Percentiles rank a stretch among this genome's conserved stretches.
phyloP scores from a whole-genome alignment of 2,329 filamentous ascomycete species.

The Aquanectria penicillioides region DNA sequence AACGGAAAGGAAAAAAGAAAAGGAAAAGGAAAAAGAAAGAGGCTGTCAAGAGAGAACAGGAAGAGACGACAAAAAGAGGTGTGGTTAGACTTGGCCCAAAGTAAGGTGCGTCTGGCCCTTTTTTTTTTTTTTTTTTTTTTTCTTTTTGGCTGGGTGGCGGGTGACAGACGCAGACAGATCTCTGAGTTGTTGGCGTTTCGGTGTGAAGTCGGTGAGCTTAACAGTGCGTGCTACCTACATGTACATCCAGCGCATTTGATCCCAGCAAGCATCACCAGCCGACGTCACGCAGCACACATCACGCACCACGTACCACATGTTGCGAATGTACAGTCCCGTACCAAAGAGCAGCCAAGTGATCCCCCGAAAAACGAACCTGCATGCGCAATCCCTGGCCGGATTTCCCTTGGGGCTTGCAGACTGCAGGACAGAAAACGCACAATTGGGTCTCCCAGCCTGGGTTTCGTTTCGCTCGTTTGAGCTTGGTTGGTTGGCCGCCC shows the following conservation, averaged over 20 bases:
- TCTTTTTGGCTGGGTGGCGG: slow-evolving; percentile 15
- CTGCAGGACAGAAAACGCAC: not conserved
- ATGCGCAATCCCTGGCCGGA: not conserved
- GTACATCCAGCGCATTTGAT: slow-evolving; percentile 14
- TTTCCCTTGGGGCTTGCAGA: slow-evolving; percentile 4
- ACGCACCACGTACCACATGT: slow-evolving; percentile 12
- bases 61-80: not conserved
- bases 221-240: slow-evolving; percentile 10
- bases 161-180: slow-evolving; percentile 10
- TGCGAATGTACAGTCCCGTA: not conserved
- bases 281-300: slow-evolving; percentile 16
- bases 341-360: slow-evolving; percentile 4
- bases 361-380: slow-evolving; percentile 3
- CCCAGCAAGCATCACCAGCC: slow-evolving; percentile 29
- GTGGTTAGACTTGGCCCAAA: too few species aligned
- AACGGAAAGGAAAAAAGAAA: not conserved
- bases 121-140: not conserved
- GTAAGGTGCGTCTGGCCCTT: not conserved
- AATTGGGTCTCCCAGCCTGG: not conserved
- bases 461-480: not conserved
- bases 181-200: slow-evolving; percentile 35
- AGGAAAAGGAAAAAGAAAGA: slow-evolving; percentile 4
- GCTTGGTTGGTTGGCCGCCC: not conserved
- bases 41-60: not conserved
- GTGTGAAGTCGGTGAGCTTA: slow-evolving; percentile 46